Base-by-base conservation (phyloP, 495 filamentous ascomycete species). In the Filosporella fistucella region DNA sequence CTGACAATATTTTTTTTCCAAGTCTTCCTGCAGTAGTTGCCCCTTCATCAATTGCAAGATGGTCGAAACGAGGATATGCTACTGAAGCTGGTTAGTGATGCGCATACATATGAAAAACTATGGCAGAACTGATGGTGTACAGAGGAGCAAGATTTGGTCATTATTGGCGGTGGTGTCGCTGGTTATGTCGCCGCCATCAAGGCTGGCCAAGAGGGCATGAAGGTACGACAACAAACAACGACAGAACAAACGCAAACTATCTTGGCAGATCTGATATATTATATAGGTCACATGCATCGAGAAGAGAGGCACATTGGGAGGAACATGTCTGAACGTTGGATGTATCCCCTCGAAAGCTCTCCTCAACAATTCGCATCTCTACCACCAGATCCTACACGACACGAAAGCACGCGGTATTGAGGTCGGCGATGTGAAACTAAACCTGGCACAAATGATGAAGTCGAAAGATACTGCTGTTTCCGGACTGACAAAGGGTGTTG, bases 181-280 rank as follows among this genome's bases (percentile, higher is more conserved):
- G 93, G 93, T 66, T 98, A 98, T 77, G 94, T 97, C 60, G 91
- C 93, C 51, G 93, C 93, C 53, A 98, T 98, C 78, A 97, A 96
- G 75, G 93, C 94, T 58, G 93, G 90, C 41, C 93, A 98, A 67
- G 89, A 93, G 66, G 94, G 93, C 60, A 73, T 98, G 64, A 98
- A 97, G 84, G 91, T 94, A 68, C 54, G 72, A 47, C 38, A 29
- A 17, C 25, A 38, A 48, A 41, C 44, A 48, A 9, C 45, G 42
- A n/a, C 16, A 17, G 26, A 35, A 23, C 13, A 47, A n/a, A n/a
- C n/a, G n/a, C n/a, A n/a, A n/a, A 21, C 5, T 17, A 21, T 25
- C 1, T 17, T 9, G 21, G n/a, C 36, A 23, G 10, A 12, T 40
- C 54, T 63, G 32, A 68, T 43, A 34, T 26, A 36, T 30, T 24